A percentile compares a stretch with the other conserved stretches of the same genome.
Conservation (phyloP, 306 rosid genomes). For the Trifolium dubium region DNA sequence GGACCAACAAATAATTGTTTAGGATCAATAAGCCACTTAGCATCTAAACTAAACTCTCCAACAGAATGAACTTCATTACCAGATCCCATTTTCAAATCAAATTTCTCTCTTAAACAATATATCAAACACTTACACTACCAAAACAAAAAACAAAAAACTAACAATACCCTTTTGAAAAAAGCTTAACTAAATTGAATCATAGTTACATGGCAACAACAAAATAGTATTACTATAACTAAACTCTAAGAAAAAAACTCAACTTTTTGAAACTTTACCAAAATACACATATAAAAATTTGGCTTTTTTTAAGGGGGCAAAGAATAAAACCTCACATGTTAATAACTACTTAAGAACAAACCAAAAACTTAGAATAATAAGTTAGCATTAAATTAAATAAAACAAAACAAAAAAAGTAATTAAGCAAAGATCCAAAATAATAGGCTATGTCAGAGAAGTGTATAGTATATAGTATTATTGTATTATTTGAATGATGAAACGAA, state of each 20-base stretch:
- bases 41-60: constrained; percentile 69
- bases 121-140: constrained; percentile 30
- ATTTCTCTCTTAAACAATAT: constrained; percentile 35
- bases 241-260: constrained; percentile 24
- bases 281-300: constrained; percentile 45
- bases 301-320: constrained; percentile 59
- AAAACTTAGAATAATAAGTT: constrained; percentile 45
- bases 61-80: constrained; percentile 81
- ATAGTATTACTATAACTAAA: background rate
- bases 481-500: background rate
- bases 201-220: background rate
- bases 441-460: constrained; percentile 49
- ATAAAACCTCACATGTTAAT: constrained; percentile 65
- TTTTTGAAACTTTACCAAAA: constrained; percentile 45
- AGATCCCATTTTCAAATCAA: constrained; percentile 68
- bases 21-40: constrained; percentile 90
- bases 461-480: background rate
- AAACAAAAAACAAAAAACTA: constrained; percentile 15
- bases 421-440: constrained; percentile 48
- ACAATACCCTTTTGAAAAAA: constrained; percentile 30
- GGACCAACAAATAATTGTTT: constrained; percentile 90
- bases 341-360: constrained; percentile 57
- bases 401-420: constrained; percentile 7
- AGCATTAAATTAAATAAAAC: constrained; percentile 30
- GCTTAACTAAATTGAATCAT: background rate